Percentiles rank a stretch among this genome's conserved stretches.
Evolutionary conservation across 352 stramenopile species (phyloP).

Genomic region (Globisporangium polare): DNA sequence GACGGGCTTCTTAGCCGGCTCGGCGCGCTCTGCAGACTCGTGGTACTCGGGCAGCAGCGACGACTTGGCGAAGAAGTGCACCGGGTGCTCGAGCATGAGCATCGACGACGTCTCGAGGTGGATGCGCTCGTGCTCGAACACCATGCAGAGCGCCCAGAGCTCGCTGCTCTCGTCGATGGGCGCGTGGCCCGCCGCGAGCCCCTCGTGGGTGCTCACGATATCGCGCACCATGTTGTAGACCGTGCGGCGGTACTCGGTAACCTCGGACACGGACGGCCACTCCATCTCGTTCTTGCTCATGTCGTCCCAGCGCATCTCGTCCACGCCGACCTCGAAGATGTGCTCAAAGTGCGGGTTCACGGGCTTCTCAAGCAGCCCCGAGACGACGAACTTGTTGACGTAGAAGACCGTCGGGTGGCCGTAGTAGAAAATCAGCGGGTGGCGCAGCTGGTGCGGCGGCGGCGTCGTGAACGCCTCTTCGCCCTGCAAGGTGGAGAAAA

Average conservation of each 20-base stretch:
- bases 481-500: constrained; percentile 91
- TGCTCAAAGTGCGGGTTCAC: constrained; percentile 94
- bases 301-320: constrained; percentile 99
- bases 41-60: constrained; percentile 86
- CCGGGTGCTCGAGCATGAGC: constrained; percentile 91
- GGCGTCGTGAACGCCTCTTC: constrained; percentile 89
- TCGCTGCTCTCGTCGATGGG: constrained; percentile 80
- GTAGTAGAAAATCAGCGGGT: constrained; percentile 99
- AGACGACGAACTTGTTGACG: constrained; percentile 96
- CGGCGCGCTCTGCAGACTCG: constrained; percentile 39
- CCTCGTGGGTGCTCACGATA: constrained; percentile 87
- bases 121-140: constrained; percentile 96
- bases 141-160: constrained; percentile 94
- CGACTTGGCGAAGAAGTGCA: constrained; percentile 86
- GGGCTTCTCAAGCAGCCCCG: constrained; percentile 82
- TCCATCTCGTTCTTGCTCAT: constrained; percentile 97
- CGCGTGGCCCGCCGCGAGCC: constrained; percentile 67
- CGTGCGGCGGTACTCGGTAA: constrained; percentile 89
- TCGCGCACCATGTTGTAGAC: constrained; percentile 89
- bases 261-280: constrained; percentile 89
- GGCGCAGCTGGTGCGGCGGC: constrained; percentile 91
- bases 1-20: constrained; percentile 41
- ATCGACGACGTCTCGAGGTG: constrained; percentile 97
- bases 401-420: constrained; percentile 95
- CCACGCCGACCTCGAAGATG: constrained; percentile 96